Percentiles rank a stretch among this genome's conserved stretches.
Conservation (phyloP, 768 basidiomycete genomes). For the Russula dissimulans region DNA sequence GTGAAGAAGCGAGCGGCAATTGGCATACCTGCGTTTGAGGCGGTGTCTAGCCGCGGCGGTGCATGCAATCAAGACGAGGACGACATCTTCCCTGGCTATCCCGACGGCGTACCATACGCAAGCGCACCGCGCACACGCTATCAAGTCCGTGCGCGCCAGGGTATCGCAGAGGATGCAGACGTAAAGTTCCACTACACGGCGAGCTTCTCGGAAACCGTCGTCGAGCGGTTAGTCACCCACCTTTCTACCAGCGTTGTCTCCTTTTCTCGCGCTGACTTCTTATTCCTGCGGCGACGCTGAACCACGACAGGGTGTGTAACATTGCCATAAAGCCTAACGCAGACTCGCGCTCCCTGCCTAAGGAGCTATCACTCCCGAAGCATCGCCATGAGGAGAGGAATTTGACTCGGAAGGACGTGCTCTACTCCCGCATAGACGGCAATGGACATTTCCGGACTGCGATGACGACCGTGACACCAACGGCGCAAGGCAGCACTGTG, state of each 20-base stretch:
- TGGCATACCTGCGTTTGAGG: constrained; percentile 40
- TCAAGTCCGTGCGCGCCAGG: constrained; percentile 33
- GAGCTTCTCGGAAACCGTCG: constrained; percentile 30
- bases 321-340: constrained; percentile 46
- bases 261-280: background rate
- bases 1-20: constrained; percentile 28
- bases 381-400: no score
- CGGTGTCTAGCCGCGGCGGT: constrained; percentile 22
- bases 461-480: constrained; percentile 46
- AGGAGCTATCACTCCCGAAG: background rate
- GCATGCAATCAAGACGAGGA: constrained; percentile 3
- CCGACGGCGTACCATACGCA: constrained; percentile 34
- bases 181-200: constrained; percentile 52
- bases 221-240: constrained; percentile 35
- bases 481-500: constrained; percentile 36
- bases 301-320: constrained; percentile 29
- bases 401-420: constrained; percentile 7
- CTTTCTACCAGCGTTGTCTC: background rate
- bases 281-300: background rate
- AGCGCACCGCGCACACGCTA: constrained; percentile 36
- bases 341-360: constrained; percentile 26
- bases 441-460: constrained; percentile 52
- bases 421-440: constrained; percentile 49
- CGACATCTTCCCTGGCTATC: constrained; percentile 37
- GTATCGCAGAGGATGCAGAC: constrained; percentile 21